Percentiles rank a stretch among this genome's conserved stretches.
Evolutionary conservation across 2,329 filamentous ascomycete species (phyloP).

Genomic region (Achaetomium macrosporum): DNA sequence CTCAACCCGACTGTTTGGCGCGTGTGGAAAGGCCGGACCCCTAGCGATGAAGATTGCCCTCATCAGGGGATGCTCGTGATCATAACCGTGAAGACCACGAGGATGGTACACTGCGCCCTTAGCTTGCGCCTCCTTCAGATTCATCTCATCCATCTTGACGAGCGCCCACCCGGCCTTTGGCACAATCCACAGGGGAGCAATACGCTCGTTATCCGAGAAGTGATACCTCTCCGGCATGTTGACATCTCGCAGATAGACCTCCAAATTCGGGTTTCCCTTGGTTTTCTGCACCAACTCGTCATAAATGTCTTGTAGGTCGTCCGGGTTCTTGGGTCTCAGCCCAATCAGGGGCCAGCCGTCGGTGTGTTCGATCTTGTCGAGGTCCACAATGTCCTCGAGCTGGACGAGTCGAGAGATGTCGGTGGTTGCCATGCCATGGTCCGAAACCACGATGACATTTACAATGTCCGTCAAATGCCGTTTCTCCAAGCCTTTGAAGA

Average conservation of each 20-base stretch:
- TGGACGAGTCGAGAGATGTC: slow-evolving; percentile 75
- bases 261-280: slow-evolving; percentile 61
- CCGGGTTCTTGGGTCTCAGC: slow-evolving; percentile 67
- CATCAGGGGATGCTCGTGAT: slow-evolving; percentile 93
- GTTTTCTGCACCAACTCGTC: slow-evolving; percentile 51
- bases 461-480: slow-evolving; percentile 85
- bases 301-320: slow-evolving; percentile 64
- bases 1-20: slow-evolving; percentile 71
- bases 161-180: slow-evolving; percentile 92
- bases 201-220: slow-evolving; percentile 80
- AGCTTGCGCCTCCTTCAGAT: slow-evolving; percentile 61
- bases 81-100: slow-evolving; percentile 85
- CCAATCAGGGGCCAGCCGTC: slow-evolving; percentile 95
- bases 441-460: slow-evolving; percentile 92
- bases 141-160: slow-evolving; percentile 71
- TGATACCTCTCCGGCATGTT: slow-evolving; percentile 93
- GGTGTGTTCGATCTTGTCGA: slow-evolving; percentile 68
- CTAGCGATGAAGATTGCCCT: slow-evolving; percentile 88
- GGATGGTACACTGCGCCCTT: slow-evolving; percentile 68
- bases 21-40: slow-evolving; percentile 86
- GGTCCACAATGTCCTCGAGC: slow-evolving; percentile 81
- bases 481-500: slow-evolving; percentile 70
- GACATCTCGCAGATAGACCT: slow-evolving; percentile 79
- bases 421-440: slow-evolving; percentile 97
- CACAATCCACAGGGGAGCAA: slow-evolving; percentile 91